Evolutionary conservation across 371 early-diverging fungal species (phyloP), one percentile per base, ranked within the genome.

Genomic region (Mucor piriformis): DNA sequence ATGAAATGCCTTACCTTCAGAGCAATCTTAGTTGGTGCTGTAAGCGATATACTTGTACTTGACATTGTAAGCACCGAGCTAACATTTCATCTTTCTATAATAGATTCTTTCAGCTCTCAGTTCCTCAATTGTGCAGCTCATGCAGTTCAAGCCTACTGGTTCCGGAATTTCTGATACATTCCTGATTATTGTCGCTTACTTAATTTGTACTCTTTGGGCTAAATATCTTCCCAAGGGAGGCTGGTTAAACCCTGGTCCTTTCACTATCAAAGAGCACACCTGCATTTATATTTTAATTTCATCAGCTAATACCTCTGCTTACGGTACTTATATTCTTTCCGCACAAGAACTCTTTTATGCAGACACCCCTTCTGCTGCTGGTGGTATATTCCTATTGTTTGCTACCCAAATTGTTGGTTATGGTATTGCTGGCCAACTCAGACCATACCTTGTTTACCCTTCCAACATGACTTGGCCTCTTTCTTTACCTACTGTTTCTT

Each of bases 391-490:
- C 35, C 53, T 88, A 20, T 57, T 88, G 24, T 54, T 85, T 53
- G 81, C 85, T 11, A 88, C 92, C 11, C 90, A 92, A 66, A 65
- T 90, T 58, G 75, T 92, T 51, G 94, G 96, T 34, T 92, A 88
- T 64, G 93, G 94, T 46, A 83, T 94, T 61, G 79, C 88, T 6
- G 97, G 96, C 12, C 74, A 92, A n/a, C 75, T 85, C 16, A 86
- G 94, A 20, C 73, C 77, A 6, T 92, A 88, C 72, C 75, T 95
- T 15, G 93, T 97, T 10, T 82, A 87, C 33, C 95, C 95, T 8
- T 73, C 89, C 2, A 74, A 79, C 40, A 94, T 97, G 93, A 79
- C 93, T 32, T 97, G 96, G 96, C 95, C 95, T 5, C 71, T 82
- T 10, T 83, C 79, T 24, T 73, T 97, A 21, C 85, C 92, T 38